Conservation (phyloP, 345 rosid genomes). For the Euclidium syriacum region DNA sequence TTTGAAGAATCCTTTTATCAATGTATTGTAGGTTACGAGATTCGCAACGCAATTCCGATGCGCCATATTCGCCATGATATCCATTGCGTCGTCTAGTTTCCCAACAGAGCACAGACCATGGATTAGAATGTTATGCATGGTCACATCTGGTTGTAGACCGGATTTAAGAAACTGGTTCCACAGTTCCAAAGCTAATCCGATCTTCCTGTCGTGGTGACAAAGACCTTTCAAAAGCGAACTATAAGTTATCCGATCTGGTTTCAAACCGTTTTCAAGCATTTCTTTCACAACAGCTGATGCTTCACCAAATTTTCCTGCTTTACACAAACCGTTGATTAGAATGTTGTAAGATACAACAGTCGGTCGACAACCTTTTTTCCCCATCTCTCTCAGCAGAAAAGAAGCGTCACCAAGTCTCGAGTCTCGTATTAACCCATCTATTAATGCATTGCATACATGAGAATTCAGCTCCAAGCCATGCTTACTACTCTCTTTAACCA, state of each 20-base stretch:
- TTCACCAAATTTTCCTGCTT: conserved; percentile 61
- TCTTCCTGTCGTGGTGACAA: conserved; percentile 54
- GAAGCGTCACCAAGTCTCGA: conserved; percentile 68
- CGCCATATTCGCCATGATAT: conserved; percentile 53
- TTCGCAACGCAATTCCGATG: conserved; percentile 49
- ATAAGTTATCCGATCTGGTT: conserved; percentile 73
- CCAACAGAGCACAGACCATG: conserved; percentile 78
- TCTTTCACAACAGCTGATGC: conserved; percentile 64
- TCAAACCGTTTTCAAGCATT: conserved; percentile 62
- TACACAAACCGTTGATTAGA: conserved; percentile 68
- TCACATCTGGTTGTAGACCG: conserved; percentile 63
- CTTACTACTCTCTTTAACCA: conserved; percentile 44
- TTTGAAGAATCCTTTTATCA: conserved; percentile 80
- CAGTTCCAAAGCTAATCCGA: conserved; percentile 57
- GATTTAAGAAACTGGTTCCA: conserved; percentile 54
- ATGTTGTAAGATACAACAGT: conserved; percentile 66
- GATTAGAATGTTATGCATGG: conserved; percentile 72
- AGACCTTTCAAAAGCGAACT: conserved; percentile 78
- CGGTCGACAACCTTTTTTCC: conserved; percentile 40
- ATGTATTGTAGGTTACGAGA: conserved; percentile 76
- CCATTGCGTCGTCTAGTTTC: conserved; percentile 61
- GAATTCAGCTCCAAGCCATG: conserved; percentile 48
- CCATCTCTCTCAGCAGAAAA: conserved; percentile 50
- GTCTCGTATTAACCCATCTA: conserved; percentile 57
- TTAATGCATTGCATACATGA: conserved; percentile 53